Percentiles rank a stretch among this genome's conserved stretches.
phyloP scores from a whole-genome alignment of 768 basidiomycete genomes.

The Xerocomus brunneocitrinus region DNA sequence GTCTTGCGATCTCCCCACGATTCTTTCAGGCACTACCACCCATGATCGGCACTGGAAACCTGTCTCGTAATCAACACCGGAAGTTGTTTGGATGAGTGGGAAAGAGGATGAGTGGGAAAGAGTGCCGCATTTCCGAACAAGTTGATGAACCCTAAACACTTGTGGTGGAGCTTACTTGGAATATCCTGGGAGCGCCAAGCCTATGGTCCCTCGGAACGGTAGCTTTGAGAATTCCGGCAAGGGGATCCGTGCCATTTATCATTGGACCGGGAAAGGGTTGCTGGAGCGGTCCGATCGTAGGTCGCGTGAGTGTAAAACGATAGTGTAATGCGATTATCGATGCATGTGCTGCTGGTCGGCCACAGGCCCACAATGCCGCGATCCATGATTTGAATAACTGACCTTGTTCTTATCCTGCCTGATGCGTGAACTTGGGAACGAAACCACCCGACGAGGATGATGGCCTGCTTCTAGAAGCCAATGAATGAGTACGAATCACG shows the following conservation, averaged over 20 bases:
- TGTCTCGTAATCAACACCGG: neutral
- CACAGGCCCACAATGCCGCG: neutral
- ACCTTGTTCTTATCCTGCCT: neutral
- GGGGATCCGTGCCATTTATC: neutral
- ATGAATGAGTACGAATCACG: neutral
- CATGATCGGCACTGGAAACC: neutral
- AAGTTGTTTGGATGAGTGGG: neutral
- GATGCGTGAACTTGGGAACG: neutral
- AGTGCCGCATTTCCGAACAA: neutral
- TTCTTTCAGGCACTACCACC: neutral
- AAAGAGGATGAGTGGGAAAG: constrained; percentile 1
- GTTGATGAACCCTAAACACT: neutral
- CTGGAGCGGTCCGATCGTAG: neutral
- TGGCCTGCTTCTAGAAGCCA: neutral
- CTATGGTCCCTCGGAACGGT: neutral
- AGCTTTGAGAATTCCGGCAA: neutral
- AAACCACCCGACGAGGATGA: neutral
- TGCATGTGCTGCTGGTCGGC: neutral
- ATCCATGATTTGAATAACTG: neutral
- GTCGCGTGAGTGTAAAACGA: constrained; percentile 4
- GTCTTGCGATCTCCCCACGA: neutral
- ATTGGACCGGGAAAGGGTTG: neutral
- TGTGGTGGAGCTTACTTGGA: neutral
- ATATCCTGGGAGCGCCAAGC: neutral
- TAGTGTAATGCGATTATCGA: neutral